Conservation (phyloP, 441 rosid species). For the Pelargonium cotyledonis region DNA sequence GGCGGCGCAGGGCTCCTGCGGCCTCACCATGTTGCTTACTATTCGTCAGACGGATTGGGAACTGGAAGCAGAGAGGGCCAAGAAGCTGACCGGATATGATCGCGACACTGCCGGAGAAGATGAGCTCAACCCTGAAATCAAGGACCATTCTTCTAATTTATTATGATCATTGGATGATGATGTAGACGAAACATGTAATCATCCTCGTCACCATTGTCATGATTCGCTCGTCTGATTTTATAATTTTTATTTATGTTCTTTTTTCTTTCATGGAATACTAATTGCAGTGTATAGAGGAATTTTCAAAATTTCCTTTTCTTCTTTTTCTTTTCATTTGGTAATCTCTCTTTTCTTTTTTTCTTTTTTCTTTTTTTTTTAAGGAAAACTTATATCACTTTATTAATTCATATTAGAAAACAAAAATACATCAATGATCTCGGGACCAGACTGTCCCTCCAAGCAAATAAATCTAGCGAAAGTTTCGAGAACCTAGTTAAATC, state of each 20-base stretch:
- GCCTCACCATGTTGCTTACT: conserved; percentile 60
- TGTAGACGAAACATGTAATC: not conserved
- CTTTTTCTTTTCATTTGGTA: too few species aligned
- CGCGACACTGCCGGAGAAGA: conserved; percentile 20
- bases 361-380: too few species aligned
- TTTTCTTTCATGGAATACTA: not conserved
- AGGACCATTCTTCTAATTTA: conserved; percentile 30
- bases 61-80: conserved; percentile 52
- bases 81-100: conserved; percentile 47
- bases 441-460: too few species aligned
- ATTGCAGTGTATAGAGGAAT: too few species aligned
- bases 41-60: conserved; percentile 73
- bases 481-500: too few species aligned
- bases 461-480: too few species aligned
- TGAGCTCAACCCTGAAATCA: conserved; percentile 32
- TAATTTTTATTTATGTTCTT: not conserved
- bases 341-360: too few species aligned
- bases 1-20: conserved; percentile 77
- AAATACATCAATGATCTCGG: too few species aligned
- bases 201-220: not conserved
- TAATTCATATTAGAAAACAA: too few species aligned
- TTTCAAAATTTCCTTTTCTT: too few species aligned
- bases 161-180: conserved; percentile 4
- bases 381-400: too few species aligned
- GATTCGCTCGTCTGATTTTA: not conserved